Evolutionary conservation across 768 basidiomycete genomes (phyloP), one percentile per base, ranked within the genome.

Genomic region (Boletus eberwhitei): DNA sequence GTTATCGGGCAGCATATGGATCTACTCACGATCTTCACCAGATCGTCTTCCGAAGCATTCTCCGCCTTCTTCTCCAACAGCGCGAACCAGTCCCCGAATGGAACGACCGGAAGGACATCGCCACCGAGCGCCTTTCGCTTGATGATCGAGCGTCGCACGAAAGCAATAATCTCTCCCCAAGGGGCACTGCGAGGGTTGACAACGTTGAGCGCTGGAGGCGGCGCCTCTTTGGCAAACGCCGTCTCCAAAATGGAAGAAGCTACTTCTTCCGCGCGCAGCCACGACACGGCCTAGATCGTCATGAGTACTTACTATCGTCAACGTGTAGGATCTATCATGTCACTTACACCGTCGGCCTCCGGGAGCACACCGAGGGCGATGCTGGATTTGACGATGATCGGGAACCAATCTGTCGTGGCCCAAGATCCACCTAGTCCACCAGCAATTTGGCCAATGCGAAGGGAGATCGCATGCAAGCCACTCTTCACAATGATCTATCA

Each of bases 331-430:
- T 13, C 12, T 4, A n/a, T 13, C 16, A 6, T 31, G 14, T 6
- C 14, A 62, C 76, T 49, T 57, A 78, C 79, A 19, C 72, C 71
- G 1, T 59, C 50, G 1, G 67, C 62, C n/a, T 56, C 51, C 8
- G 73, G 71, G 6, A 75, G 51, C 16, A 53, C 58, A 45, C 68
- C 69, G 9, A 67, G 59, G 5, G 57, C 51, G 12, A 68, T n/a
- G 43, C 71, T 71, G 0, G 72, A 70, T 49, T 74, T 68, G 16
- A 76, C 67, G 4, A 80, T 62, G 36, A 73, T 68, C 16, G 80
- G 78, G 29, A 80, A 59, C 80, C 80, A 82, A 44, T 80, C 77
- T 0, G 65, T 72, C 4, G 70, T 66, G 4, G 70, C 71, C 79
- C 79, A 80, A 0, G 72, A 71, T 19, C 79, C 79, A 1, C 62